Evolutionary conservation across 2,329 filamentous ascomycete species (phyloP).

Genomic region (Fusarium brachygibbosum): DNA sequence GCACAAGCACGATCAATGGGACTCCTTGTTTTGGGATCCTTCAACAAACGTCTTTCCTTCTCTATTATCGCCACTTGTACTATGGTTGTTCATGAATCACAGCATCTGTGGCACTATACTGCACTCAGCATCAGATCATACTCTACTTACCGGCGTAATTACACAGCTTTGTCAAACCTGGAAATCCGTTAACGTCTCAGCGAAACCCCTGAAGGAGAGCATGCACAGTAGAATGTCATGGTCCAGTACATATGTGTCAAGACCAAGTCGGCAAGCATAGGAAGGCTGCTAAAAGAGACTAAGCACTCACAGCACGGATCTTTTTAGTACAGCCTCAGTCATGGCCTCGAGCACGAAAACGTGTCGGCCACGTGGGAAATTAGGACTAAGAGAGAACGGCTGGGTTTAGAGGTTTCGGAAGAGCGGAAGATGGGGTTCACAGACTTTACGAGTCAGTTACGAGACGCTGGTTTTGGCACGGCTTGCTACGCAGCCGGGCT

Average conservation of each 20-base stretch:
- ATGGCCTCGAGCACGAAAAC: constrained; percentile 13
- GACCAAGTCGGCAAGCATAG: neutral
- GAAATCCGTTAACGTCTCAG: neutral
- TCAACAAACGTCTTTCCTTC: neutral
- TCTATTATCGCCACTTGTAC: neutral
- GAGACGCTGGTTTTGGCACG: neutral
- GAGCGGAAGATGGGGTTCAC: neutral
- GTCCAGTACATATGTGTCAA: neutral
- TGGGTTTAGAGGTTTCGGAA: neutral
- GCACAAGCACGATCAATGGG: neutral
- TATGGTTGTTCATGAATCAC: neutral
- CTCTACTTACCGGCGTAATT: neutral
- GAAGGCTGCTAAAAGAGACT: neutral
- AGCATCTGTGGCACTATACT: no score
- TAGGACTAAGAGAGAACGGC: neutral
- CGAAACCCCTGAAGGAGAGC: neutral
- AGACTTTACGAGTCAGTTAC: constrained; percentile 20
- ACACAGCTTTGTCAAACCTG: no score
- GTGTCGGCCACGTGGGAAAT: constrained; percentile 26
- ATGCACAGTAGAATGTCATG: no score
- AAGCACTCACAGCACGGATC: neutral
- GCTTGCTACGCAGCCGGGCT: neutral
- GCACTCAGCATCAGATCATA: neutral
- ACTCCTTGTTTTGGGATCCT: neutral
- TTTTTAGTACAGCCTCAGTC: neutral